Conservation (phyloP, 768 basidiomycete genomes). For the Austroboletus eburneus region DNA sequence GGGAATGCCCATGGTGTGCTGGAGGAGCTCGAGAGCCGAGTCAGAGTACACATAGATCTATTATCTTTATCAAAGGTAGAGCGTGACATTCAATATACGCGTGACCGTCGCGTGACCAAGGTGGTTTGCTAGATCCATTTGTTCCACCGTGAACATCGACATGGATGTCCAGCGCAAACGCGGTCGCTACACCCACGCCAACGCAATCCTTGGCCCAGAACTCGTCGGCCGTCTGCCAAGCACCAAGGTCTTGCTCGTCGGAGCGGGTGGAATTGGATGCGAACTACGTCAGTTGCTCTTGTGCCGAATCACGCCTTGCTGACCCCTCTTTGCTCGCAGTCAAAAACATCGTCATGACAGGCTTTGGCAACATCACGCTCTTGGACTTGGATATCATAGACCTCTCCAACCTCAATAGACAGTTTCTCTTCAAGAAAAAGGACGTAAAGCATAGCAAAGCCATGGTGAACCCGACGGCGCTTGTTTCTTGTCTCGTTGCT, state of each 20-base stretch:
- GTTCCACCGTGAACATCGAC: background rate
- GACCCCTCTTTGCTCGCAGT: constrained; percentile 45
- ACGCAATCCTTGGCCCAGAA: constrained; percentile 76
- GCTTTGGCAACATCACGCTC: constrained; percentile 89
- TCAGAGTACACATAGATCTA: no score
- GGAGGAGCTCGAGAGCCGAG: no score
- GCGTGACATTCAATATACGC: constrained; percentile 17
- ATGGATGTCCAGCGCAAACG: constrained; percentile 9
- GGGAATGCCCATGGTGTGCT: constrained; percentile 77
- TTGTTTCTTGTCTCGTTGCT: background rate
- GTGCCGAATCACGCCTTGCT: background rate
- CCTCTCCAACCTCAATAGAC: constrained; percentile 93
- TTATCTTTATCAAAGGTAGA: no score
- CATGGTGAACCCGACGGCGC: constrained; percentile 44
- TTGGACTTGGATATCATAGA: constrained; percentile 98
- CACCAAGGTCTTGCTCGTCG: constrained; percentile 81
- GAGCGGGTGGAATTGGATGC: constrained; percentile 96
- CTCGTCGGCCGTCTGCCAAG: constrained; percentile 55
- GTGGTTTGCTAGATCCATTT: background rate
- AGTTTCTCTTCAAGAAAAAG: constrained; percentile 95
- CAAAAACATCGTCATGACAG: constrained; percentile 91
- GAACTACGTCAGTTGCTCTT: constrained; percentile 67
- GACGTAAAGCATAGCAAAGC: constrained; percentile 98
- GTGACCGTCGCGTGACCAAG: constrained; percentile 28
- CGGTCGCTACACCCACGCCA: constrained; percentile 55